These are phyloP conservation scores for Cutaneotrichosporon cyanovorans DNA, from an alignment of 1,284 basidiomycete genomes.

Conservation along the genomic window DNA sequence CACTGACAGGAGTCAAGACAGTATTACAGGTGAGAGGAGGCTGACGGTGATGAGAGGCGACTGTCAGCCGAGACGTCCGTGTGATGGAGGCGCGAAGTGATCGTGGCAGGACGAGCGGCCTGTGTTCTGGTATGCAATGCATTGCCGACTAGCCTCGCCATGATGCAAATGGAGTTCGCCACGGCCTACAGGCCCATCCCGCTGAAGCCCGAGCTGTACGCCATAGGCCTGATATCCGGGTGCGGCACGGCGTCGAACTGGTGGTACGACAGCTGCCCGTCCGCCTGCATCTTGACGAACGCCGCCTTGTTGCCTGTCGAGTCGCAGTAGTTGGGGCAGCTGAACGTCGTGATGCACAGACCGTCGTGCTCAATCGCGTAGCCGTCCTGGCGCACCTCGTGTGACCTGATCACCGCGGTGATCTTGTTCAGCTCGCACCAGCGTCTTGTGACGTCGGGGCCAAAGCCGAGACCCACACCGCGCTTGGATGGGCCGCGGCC, in stretches of 20 bases:
- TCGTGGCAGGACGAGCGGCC: no score
- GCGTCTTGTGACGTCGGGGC: conserved; percentile 78
- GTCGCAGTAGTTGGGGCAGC: conserved; percentile 47
- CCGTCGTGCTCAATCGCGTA: conserved; percentile 55
- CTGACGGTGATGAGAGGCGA: no score
- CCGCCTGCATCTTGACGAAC: conserved; percentile 68
- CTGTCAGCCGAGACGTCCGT: no score
- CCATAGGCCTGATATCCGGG: conserved; percentile 87
- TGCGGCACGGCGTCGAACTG: conserved; percentile 82
- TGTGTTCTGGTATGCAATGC: not conserved
- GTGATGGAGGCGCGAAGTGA: no score
- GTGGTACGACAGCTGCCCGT: conserved; percentile 65
- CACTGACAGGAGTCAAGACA: no score
- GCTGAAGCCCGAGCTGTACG: conserved; percentile 55
- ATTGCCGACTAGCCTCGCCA: not conserved
- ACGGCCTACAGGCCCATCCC: conserved; percentile 25
- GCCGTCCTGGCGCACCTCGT: conserved; percentile 84
- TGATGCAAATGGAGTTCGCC: no score
- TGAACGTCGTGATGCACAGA: conserved; percentile 47
- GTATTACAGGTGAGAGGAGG: no score
- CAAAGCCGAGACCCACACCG: conserved; percentile 91
- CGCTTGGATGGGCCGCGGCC: conserved; percentile 97
- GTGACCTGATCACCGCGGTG: conserved; percentile 84
- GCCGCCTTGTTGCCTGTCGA: conserved; percentile 49
- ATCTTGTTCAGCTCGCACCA: conserved; percentile 86